These are phyloP conservation scores for Lentinula lateritia DNA, from an alignment of 768 basidiomycete genomes.

Conservation along the genomic window DNA sequence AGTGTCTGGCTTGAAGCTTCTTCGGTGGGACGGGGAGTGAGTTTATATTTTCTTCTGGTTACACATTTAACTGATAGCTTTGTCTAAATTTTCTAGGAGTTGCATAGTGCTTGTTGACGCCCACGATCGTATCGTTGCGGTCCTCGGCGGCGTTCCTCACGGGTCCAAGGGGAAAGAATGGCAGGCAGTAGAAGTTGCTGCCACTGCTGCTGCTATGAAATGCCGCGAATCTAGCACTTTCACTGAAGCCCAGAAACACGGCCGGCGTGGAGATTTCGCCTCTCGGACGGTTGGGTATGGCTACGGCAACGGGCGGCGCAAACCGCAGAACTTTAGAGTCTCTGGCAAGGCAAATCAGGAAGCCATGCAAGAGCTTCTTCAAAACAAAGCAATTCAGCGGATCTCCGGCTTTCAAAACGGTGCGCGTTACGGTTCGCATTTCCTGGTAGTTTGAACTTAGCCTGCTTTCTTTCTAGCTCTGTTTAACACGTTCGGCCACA, in stretches of 20 bases:
- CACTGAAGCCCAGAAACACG: not conserved
- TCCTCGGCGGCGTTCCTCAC: not conserved
- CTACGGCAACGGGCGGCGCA: not conserved
- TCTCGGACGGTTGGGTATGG: not conserved
- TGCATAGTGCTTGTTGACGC: not conserved
- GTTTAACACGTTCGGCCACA: too few relatives aligned
- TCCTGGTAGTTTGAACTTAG: too few relatives aligned
- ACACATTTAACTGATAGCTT: too few relatives aligned
- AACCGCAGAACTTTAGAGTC: not conserved
- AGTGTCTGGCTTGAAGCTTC: not conserved
- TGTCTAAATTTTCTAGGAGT: too few relatives aligned
- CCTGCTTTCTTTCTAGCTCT: too few relatives aligned
- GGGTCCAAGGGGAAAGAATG: not conserved
- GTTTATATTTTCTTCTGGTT: too few relatives aligned
- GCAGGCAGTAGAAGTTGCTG: not conserved
- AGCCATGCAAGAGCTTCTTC: not conserved
- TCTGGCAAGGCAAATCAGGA: not conserved
- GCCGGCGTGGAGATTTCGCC: not conserved
- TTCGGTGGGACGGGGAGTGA: not conserved
- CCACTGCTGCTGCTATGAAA: constrained; percentile 29
- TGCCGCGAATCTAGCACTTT: not conserved
- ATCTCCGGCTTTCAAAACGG: not conserved
- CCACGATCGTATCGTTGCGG: not conserved
- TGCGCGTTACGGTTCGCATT: too few relatives aligned
- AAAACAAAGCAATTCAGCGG: not conserved